Base-by-base conservation (phyloP, 2,329 filamentous ascomycete genomes). In the Simplicillium aogashimaense region DNA sequence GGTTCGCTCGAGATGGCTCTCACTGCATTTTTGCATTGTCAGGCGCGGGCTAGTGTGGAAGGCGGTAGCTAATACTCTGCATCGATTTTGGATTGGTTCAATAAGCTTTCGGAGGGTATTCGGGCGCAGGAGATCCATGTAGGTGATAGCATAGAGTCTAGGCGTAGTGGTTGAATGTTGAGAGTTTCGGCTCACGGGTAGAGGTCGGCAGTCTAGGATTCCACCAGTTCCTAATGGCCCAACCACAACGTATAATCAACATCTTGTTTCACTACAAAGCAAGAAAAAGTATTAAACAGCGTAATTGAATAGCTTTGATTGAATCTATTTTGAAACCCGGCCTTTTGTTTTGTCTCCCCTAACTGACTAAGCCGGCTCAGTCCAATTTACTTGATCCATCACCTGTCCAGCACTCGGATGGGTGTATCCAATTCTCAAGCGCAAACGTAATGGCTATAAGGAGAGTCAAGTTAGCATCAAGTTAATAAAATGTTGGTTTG, bases 381-480 rank as follows among this genome's bases (percentile, higher is more conserved):
- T 82, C 92, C 92, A 98, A 66, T 95, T 94, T 43, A 97, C 88
- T 64, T 97, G 89, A 55, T 98, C 92, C 57, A 83, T 83, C 14
- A 94, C 72, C 46, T 82, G 74, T 39, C 79, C 79, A 17, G 70
- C 76, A 43, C 76, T 74, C 42, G 83, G 78, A 59, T 84, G 83
- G 29, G 76, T 68, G 59, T 88, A 97, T 42, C 77, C 80, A 54
- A 98, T 77, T 64, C 88, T 88, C 54, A 98, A 68, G 55, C 92
- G 81, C 52, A 98, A 69, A 46, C 90, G 79, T 47, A 98, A 75
- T 49, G 83, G 73, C 92, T 95, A 53, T 29, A 33, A 28, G 33
- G 37, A 4, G 36, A 9, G 20, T 25, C 20, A 36, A 45, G 48
- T 50, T 45, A 52, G 45, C 20, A 43, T 35, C 31, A 17, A 36